Evolutionary conservation across 139 green algal species (phyloP).

Genomic region (Penium margaritaceum): DNA sequence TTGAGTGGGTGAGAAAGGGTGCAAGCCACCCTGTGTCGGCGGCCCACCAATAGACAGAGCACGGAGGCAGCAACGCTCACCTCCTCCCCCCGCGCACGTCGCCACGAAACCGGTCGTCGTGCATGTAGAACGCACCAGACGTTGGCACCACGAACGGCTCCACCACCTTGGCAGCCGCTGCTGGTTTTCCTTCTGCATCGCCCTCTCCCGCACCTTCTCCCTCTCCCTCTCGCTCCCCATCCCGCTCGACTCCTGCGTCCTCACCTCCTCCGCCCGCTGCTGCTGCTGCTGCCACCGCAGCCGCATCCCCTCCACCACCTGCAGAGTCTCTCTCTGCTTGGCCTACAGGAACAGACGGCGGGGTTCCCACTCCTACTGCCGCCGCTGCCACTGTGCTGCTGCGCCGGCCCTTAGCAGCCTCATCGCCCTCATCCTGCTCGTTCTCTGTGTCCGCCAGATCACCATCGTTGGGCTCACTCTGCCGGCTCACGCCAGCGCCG

Average conservation of each 20-base stretch:
- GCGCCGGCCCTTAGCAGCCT: too few species aligned
- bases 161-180: conserved; percentile 18
- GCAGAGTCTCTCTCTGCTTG: not conserved
- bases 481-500: not conserved
- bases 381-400: too few species aligned
- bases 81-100: not conserved
- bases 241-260: conserved; percentile 16
- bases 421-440: not conserved
- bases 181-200: conserved; percentile 4
- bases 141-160: conserved; percentile 46
- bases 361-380: too few species aligned
- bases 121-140: conserved; percentile 48
- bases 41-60: too few species aligned
- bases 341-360: too few species aligned
- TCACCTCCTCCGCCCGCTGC: conserved; percentile 19
- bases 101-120: conserved; percentile 45
- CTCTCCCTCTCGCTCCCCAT: not conserved
- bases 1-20: too few species aligned
- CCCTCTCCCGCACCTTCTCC: conserved; percentile 8
- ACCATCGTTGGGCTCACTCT: not conserved
- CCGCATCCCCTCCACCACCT: not conserved
- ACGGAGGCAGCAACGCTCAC: too few species aligned
- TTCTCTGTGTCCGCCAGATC: not conserved
- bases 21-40: too few species aligned
- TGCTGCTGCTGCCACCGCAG: not conserved